These are phyloP conservation scores for Russula earlei DNA, from an alignment of 768 basidiomycete genomes.

Conservation along the genomic window DNA sequence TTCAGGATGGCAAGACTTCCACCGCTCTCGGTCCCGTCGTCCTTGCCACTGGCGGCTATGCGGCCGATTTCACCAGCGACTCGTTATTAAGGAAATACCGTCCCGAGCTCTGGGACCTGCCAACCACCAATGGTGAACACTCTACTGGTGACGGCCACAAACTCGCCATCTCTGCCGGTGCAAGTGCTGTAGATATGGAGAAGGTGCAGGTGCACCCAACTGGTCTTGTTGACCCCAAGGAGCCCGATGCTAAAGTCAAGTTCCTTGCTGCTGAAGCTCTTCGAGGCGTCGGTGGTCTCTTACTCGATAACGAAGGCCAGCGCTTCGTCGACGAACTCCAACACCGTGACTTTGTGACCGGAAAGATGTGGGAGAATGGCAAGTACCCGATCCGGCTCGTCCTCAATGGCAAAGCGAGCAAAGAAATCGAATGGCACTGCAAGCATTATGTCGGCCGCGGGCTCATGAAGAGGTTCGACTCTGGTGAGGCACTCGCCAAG, in stretches of 20 bases:
- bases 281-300: conserved; percentile 88
- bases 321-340: conserved; percentile 96
- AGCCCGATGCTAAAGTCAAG: conserved; percentile 89
- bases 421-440: conserved; percentile 98
- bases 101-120: conserved; percentile 85
- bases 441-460: conserved; percentile 97
- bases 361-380: conserved; percentile 95
- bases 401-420: conserved; percentile 82
- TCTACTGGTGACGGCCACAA: conserved; percentile 96
- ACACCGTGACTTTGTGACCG: conserved; percentile 90
- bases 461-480: conserved; percentile 91
- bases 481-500: conserved; percentile 82
- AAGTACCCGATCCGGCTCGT: conserved; percentile 93
- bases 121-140: conserved; percentile 96
- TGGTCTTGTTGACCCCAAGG: conserved; percentile 94
- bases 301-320: conserved; percentile 83
- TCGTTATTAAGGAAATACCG: conserved; percentile 90
- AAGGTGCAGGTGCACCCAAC: conserved; percentile 99
- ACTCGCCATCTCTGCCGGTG: conserved; percentile 82
- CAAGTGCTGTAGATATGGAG: conserved; percentile 85
- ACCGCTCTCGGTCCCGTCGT: conserved; percentile 85
- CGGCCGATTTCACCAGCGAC: conserved; percentile 87
- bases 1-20: conserved; percentile 64
- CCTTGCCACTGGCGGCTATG: conserved; percentile 94
- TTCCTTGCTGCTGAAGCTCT: conserved; percentile 97